Percentiles rank a stretch among this genome's conserved stretches.
These are phyloP conservation scores for Blumeriella jaapii DNA, from an alignment of 2,329 filamentous ascomycete genomes.

Conservation along the genomic window DNA sequence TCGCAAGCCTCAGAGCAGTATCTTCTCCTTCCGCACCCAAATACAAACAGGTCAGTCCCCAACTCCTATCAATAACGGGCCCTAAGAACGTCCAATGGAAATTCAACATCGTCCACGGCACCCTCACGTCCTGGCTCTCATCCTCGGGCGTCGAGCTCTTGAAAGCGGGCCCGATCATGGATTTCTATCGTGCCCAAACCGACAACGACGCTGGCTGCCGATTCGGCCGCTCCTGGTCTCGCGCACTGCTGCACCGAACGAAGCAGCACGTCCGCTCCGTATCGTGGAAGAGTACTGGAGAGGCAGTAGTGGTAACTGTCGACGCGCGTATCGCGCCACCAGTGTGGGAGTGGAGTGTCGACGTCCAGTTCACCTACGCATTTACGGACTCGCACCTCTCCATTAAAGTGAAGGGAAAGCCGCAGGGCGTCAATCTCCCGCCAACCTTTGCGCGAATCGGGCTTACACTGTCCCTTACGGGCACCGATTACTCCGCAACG, in stretches of 20 bases:
- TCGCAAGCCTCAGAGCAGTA: slow-evolving; percentile 21
- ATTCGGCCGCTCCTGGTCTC: slow-evolving; percentile 47
- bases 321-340: slow-evolving; percentile 48
- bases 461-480: slow-evolving; percentile 36
- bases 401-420: slow-evolving; percentile 38
- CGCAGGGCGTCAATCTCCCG: slow-evolving; percentile 38
- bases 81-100: slow-evolving; percentile 29
- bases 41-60: slow-evolving; percentile 21
- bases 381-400: slow-evolving; percentile 38
- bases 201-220: slow-evolving; percentile 56
- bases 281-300: slow-evolving; percentile 15
- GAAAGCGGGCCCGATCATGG: slow-evolving; percentile 34
- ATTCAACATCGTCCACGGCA: slow-evolving; percentile 34
- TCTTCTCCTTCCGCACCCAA: slow-evolving; percentile 13
- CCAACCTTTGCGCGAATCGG: slow-evolving; percentile 52
- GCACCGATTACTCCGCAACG: slow-evolving; percentile 30
- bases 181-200: slow-evolving; percentile 53
- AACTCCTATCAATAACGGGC: slow-evolving; percentile 13
- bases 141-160: slow-evolving; percentile 31
- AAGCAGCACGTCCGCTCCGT: slow-evolving; percentile 32
- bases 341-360: slow-evolving; percentile 48
- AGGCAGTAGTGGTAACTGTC: slow-evolving; percentile 32
- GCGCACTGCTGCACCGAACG: slow-evolving; percentile 35
- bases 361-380: slow-evolving; percentile 41
- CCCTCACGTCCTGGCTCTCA: slow-evolving; percentile 31